Evolutionary conservation across 306 rosid species (phyloP), one percentile per base, ranked within the genome.

Genomic region (Argentina anserina): DNA sequence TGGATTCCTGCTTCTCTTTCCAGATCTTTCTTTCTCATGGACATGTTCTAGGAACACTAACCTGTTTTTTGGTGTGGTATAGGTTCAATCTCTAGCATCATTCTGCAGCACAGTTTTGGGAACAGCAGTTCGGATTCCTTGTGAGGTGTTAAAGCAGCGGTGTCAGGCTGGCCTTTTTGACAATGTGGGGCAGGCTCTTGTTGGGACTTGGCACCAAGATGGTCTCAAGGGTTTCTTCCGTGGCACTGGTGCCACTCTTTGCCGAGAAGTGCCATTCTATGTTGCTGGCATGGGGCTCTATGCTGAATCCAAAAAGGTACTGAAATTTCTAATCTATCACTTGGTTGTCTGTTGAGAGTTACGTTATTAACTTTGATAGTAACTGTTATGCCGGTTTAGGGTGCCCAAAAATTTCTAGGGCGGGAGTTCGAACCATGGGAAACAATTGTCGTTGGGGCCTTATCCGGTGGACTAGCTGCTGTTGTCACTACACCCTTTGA

Each of bases 241-340:
- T 79, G 99, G 99, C 79, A 95, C 99, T 20, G 97, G 97, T 65
- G 97, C 97, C 39, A 95, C 99, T 81, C 97, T 95, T 77, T 95
- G 97, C 75, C 87, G 99, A 20, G 99, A 95, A 85, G 97, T 95
- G 83, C 99, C 99, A 50, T 95, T 95, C 82, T 95, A 95, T 79
- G 99, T 95, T 31, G 97, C 97, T 63, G 99, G 99, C 84, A 95
- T 87, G 96, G 99, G 96, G 49, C 97, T 95, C 67, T 95, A 95
- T 80, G 97, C 96, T 36, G 99, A 95, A 86, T 90, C 97, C 52
- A 92, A 90, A 76, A 95, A 95, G 97, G 99, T 91, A 74, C 9
- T 60, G 73, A 53, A 64, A 64, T 75, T 73, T 67, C 49, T 14
- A 8, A 20, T 20, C 7, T 62, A 34, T 33, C 43, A 34, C 39